Evolutionary conservation across 2,329 filamentous ascomycete species (phyloP).

Genomic region (Pseudodiploospora longispora): DNA sequence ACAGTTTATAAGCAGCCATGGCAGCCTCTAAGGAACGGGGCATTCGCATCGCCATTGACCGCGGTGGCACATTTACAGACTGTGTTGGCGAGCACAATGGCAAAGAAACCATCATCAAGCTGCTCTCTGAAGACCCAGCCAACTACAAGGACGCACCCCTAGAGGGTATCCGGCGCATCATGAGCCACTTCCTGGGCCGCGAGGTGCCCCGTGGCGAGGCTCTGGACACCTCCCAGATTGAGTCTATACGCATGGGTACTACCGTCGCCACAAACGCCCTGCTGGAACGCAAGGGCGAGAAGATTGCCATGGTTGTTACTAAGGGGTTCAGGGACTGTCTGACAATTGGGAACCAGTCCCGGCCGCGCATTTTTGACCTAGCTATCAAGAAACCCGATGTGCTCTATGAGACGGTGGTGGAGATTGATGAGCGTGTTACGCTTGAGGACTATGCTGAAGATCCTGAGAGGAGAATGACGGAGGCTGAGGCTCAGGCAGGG

Average conservation of each 20-base stretch:
- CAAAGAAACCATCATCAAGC: constrained; percentile 77
- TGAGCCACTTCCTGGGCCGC: constrained; percentile 65
- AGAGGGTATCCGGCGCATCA: constrained; percentile 80
- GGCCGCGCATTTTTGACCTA: constrained; percentile 85
- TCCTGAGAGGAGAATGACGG: constrained; percentile 51
- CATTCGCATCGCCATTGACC: constrained; percentile 68
- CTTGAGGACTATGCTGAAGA: constrained; percentile 90
- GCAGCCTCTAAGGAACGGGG: constrained; percentile 38
- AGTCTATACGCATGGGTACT: constrained; percentile 92
- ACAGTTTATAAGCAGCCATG: constrained; percentile 20
- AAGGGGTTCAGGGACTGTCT: constrained; percentile 83
- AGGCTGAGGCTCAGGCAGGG: constrained; percentile 46
- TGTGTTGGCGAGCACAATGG: constrained; percentile 76
- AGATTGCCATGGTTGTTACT: constrained; percentile 79
- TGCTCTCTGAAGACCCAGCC: constrained; percentile 79
- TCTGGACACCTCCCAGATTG: constrained; percentile 74
- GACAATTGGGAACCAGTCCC: constrained; percentile 81
- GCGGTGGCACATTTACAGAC: constrained; percentile 88
- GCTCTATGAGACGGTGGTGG: constrained; percentile 76
- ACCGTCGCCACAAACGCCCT: constrained; percentile 91
- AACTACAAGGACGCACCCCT: constrained; percentile 90
- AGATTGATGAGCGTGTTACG: constrained; percentile 85
- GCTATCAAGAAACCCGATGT: constrained; percentile 82
- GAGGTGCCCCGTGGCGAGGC: constrained; percentile 74
- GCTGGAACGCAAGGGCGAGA: constrained; percentile 82